phyloP scores from a whole-genome alignment of 1,284 basidiomycete species.

The Heterobasidion occidentale region DNA sequence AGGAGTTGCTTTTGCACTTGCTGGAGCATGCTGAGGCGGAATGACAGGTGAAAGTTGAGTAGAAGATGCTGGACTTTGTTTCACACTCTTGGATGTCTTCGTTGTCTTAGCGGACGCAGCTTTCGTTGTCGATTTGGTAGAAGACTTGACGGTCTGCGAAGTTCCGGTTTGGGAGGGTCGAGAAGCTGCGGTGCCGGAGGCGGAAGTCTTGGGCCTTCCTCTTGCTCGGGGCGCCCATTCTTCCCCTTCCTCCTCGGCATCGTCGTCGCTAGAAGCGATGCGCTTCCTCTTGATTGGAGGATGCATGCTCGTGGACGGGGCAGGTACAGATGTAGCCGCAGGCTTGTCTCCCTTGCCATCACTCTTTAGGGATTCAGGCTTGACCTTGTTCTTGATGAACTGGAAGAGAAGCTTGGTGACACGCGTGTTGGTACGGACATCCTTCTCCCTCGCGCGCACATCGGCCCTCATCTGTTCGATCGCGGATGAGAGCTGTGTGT shows the following conservation, averaged over 20 bases:
- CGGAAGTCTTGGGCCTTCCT: neutral
- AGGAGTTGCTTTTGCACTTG: neutral
- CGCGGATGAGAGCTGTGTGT: constrained; percentile 33
- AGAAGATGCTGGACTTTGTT: neutral
- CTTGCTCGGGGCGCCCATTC: neutral
- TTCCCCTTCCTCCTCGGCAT: neutral
- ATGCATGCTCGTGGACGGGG: neutral
- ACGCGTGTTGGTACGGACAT: constrained; percentile 34
- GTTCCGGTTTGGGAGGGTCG: neutral
- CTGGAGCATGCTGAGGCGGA: neutral
- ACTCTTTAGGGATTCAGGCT: constrained; percentile 10
- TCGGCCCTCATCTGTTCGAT: constrained; percentile 34
- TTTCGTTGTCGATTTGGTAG: neutral
- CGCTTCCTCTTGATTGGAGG: constrained; percentile 4
- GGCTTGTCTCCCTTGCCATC: constrained; percentile 18
- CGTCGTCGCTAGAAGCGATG: neutral
- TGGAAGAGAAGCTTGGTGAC: constrained; percentile 30
- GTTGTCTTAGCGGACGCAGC: neutral
- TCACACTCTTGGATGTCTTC: neutral
- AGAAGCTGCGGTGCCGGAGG: neutral
- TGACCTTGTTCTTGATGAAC: constrained; percentile 26
- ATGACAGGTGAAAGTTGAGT: neutral
- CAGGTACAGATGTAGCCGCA: constrained; percentile 10
- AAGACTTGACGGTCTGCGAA: neutral
- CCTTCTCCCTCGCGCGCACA: constrained; percentile 30